Evolutionary conservation across 306 rosid genomes (phyloP).

Genomic region (Canavalia ensiformis): DNA sequence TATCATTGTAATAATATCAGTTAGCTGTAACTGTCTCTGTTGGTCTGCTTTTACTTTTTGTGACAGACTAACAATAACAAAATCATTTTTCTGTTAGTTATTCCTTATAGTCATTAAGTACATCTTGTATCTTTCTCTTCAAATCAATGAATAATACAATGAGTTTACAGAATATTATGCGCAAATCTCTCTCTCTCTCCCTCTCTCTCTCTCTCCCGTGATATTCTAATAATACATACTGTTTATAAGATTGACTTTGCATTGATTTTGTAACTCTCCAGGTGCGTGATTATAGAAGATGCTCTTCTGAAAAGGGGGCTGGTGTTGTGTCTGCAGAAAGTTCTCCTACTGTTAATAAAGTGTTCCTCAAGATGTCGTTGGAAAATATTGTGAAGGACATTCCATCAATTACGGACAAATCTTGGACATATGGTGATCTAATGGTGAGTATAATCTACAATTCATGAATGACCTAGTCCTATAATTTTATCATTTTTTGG

Average conservation of each 20-base stretch:
- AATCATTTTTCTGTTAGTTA: too few species aligned
- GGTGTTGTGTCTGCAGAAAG: conserved; percentile 57
- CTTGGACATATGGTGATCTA: conserved; percentile 98
- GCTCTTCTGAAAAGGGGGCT: conserved; percentile 72
- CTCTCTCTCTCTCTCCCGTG: too few species aligned
- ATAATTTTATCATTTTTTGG: conserved; percentile 41
- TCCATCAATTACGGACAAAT: conserved; percentile 79
- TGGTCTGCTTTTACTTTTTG: too few species aligned
- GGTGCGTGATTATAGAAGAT: conserved; percentile 90
- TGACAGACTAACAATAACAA: too few species aligned
- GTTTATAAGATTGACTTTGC: conserved; percentile 42
- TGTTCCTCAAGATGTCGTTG: conserved; percentile 88
- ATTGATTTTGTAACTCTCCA: conserved; percentile 46
- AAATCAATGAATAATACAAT: too few species aligned
- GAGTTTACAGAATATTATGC: too few species aligned
- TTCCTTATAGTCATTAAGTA: too few species aligned
- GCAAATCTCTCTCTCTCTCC: too few species aligned
- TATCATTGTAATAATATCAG: too few species aligned
- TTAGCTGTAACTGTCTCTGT: too few species aligned
- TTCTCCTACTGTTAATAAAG: conserved; percentile 68
- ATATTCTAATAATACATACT: conserved; percentile 8
- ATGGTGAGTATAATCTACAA: conserved; percentile 72
- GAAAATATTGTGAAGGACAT: conserved; percentile 98
- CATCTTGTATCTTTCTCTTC: too few species aligned
- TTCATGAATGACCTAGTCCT: conserved; percentile 35